Evolutionary conservation across 2,329 filamentous ascomycete species (phyloP).

Genomic region (Phyllosticta paracitricarpa): DNA sequence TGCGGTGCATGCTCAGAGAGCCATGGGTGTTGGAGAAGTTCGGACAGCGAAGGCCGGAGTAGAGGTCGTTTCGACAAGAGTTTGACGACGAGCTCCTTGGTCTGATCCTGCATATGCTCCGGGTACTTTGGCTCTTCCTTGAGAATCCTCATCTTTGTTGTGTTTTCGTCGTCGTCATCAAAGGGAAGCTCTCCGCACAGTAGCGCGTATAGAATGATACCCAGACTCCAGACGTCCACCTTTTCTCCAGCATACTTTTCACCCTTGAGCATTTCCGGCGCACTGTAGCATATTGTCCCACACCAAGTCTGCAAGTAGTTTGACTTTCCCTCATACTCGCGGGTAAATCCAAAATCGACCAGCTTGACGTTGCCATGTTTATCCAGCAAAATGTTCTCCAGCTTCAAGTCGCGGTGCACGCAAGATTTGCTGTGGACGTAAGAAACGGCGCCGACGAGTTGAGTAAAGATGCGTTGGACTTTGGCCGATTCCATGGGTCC

Average conservation of each 20-base stretch:
- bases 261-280: conserved; percentile 95
- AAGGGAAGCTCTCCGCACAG: conserved; percentile 83
- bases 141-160: conserved; percentile 77
- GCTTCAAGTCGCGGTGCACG: conserved; percentile 91
- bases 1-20: conserved; percentile 75
- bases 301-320: conserved; percentile 97
- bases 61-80: conserved; percentile 88
- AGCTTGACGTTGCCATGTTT: conserved; percentile 96
- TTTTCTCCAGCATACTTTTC: conserved; percentile 98
- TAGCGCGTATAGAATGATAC: conserved; percentile 74
- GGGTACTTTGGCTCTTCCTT: conserved; percentile 79
- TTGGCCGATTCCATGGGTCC: conserved; percentile 76
- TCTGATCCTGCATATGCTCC: conserved; percentile 66
- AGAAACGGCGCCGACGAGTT: conserved; percentile 85
- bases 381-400: conserved; percentile 93
- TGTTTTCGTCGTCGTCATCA: conserved; percentile 86
- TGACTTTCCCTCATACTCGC: conserved; percentile 90
- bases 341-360: conserved; percentile 94
- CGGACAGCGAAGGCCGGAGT: conserved; percentile 67
- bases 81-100: conserved; percentile 62
- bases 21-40: conserved; percentile 82
- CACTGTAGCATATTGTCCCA: conserved; percentile 94
- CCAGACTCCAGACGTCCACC: conserved; percentile 91
- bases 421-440: conserved; percentile 95
- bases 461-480: conserved; percentile 91